Percentiles rank a stretch among this genome's conserved stretches.
Conservation (phyloP, 768 basidiomycete genomes). For the Xerocomellus dryophilus region DNA sequence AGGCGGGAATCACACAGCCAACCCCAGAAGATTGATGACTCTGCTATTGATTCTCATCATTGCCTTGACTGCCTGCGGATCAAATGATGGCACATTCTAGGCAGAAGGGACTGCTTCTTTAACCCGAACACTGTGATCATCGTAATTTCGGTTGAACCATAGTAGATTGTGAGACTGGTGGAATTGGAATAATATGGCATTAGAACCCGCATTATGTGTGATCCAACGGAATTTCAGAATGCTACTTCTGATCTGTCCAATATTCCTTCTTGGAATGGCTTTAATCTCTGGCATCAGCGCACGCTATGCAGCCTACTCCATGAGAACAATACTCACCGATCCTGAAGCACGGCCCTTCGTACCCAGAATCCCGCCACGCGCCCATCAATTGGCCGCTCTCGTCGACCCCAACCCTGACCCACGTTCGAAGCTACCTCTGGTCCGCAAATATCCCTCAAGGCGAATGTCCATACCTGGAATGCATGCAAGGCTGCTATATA, state of each 20-base stretch:
- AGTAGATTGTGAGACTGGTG: not conserved
- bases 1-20: conserved; percentile 21
- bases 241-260: not conserved
- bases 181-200: not conserved
- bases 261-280: not conserved
- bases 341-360: conserved; percentile 30
- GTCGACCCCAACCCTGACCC: conserved; percentile 54
- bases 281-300: conserved; percentile 1
- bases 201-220: not conserved
- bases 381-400: conserved; percentile 55
- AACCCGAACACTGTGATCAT: not conserved
- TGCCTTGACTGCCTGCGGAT: not conserved
- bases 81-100: conserved; percentile 2
- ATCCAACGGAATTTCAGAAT: conserved; percentile 1
- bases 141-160: not conserved
- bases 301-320: conserved; percentile 1
- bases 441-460: conserved; percentile 40
- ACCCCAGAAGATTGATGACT: conserved; percentile 19
- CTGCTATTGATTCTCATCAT: not conserved
- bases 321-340: conserved; percentile 3
- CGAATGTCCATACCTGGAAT: conserved; percentile 41
- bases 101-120: not conserved
- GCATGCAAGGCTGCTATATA: too few relatives aligned
- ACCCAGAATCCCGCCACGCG: conserved; percentile 15
- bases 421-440: conserved; percentile 42